Base-by-base conservation (phyloP, 2,329 filamentous ascomycete genomes). In the Trichoderma sp. region DNA sequence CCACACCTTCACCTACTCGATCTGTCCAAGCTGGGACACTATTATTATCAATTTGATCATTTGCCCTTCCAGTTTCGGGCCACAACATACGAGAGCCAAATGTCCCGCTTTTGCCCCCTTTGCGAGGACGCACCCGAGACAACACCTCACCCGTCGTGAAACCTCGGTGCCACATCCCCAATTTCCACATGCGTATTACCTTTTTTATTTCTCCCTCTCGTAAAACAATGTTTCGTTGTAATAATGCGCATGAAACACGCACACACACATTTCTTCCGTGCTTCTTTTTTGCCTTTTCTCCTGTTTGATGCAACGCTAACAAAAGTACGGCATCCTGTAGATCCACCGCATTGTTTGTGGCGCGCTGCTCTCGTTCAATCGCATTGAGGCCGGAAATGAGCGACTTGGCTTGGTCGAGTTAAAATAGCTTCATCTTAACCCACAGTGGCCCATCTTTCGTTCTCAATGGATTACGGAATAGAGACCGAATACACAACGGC, bases 371-470 rank as follows among this genome's bases (percentile, higher is more conserved):
- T 27, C 64, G 69, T 41, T 65, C 38, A 45, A 73, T 73, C 60
- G 69, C 69, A 73, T 73, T 65, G 69, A 73, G 33, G 59, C 59
- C 69, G 69, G 69, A 73, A 56, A 73, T 73, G 69, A 73, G 69
- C 69, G 69, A 56, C 38, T 53, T 71, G 68, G 60, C 69, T 64
- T n/a, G 69, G 21, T 29, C 38, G 60, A 21, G 41, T 64, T 71
- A 63, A 63, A 63, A 71, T 71, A 53, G 56, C 68, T 71, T 71
- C 68, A 63, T 71, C 59, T 71, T 71, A 53, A 21, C 68, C 38
- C 35, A 4, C 56, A 33, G 27, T 45, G 53, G 53, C 16, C 66
- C 33, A 14, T n/a, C 50, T 27, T 38, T 53, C 21, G 1, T 21
- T 63, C 11, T 5, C 16, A 21, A 21, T 21, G 18, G 18, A 35